A percentile compares a stretch with the other conserved stretches of the same genome.
These are phyloP conservation scores for Xylaria longipes DNA, from an alignment of 495 filamentous ascomycete genomes.

Conservation along the genomic window DNA sequence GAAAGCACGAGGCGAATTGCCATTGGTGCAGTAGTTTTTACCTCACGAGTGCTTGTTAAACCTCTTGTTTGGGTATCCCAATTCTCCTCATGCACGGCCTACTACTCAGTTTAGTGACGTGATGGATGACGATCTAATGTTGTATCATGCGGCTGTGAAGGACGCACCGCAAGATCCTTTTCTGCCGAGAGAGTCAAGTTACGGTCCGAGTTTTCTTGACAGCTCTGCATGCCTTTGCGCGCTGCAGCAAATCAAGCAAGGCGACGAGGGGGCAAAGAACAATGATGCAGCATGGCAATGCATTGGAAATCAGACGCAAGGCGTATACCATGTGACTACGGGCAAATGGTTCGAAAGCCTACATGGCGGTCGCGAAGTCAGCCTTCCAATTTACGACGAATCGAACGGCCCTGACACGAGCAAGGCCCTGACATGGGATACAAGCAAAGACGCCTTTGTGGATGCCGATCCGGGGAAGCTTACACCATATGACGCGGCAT, in stretches of 20 bases:
- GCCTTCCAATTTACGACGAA: slow-evolving; percentile 36
- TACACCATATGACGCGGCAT: slow-evolving; percentile 41
- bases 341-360: slow-evolving; percentile 51
- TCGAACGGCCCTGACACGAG: slow-evolving; percentile 36
- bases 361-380: slow-evolving; percentile 26
- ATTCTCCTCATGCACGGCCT: not conserved
- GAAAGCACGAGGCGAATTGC: not conserved
- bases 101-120: not conserved
- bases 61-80: not conserved
- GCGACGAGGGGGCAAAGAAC: not conserved
- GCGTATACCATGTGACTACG: slow-evolving; percentile 33
- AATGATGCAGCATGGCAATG: slow-evolving; percentile 44
- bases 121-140: slow-evolving; percentile 15
- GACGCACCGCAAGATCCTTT: slow-evolving; percentile 42
- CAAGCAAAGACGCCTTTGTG: slow-evolving; percentile 23
- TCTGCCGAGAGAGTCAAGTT: slow-evolving; percentile 32
- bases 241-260: slow-evolving; percentile 29
- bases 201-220: slow-evolving; percentile 49
- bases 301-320: slow-evolving; percentile 43
- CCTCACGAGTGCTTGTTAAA: not conserved
- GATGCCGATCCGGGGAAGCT: slow-evolving; percentile 17
- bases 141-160: slow-evolving; percentile 21
- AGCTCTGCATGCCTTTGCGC: slow-evolving; percentile 47
- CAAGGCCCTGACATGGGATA: slow-evolving; percentile 30
- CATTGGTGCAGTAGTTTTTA: not conserved